Evolutionary conservation across 805 yeast species (phyloP), one percentile per base, ranked within the genome.

Genomic region (Zygosaccharomyces bisporus): DNA sequence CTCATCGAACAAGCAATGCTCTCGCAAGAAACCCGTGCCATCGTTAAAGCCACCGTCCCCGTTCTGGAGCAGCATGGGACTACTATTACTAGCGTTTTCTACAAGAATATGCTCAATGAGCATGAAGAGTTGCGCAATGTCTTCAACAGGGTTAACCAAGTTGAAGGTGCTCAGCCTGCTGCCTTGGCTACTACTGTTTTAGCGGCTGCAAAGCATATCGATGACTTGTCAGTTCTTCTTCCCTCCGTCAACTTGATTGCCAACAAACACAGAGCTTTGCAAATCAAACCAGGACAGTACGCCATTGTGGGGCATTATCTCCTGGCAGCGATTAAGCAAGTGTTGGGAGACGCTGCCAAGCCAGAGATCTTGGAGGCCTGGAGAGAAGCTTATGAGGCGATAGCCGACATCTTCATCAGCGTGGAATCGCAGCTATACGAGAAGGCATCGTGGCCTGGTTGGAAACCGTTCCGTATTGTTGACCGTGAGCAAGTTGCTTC

Each of bases 211-310:
- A 69, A 75, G 50, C 70, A 80, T 55, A 80, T 83, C 43, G 81
- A 81, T 49, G 75, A 80, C 46, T 60, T 83, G 42, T 66, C 75
- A 2, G 79, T 75, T 8, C 64, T 83, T 32, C 56, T 69, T 9
- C 75, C 66, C 1, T 76, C 77, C 47, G 86, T 83, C 7, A 66
- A 72, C 39, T 78, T 76, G 48, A 79, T 83, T 53, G 83, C 76
- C 35, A 72, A 71, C 51, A 83, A 82, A 61, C 90, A 83, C 53
- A 80, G 76, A 46, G 84, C 85, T 34, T 66, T 83, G 49, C 77
- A 77, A 55, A 73, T 83, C 34, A 59, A 65, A 49, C 77, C 88
- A 3, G 83, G 78, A 44, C 87, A 82, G 46, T 83, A 83, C 54
- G 77, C 80, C 17, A 70, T 79, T 51, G 88, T 83, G 24, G 90